Evolutionary conservation across 2,329 filamentous ascomycete species (phyloP).

Genomic region (Cladosporium halotolerans): DNA sequence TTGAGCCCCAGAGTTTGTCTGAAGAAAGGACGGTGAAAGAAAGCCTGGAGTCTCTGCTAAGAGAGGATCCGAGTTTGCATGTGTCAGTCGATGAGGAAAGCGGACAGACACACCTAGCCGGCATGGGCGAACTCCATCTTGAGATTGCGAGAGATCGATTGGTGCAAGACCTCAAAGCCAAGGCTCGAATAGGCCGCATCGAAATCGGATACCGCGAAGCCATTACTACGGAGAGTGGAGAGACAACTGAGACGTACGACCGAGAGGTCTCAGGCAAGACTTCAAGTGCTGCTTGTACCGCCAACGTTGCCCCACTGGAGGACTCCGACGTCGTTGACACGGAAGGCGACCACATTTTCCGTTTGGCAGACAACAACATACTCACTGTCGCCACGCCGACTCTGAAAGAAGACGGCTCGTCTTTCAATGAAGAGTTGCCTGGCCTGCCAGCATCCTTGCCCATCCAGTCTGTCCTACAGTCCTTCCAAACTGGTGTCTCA

Average conservation of each 20-base stretch:
- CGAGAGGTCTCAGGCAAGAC: constrained; percentile 72
- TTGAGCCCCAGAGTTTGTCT: constrained; percentile 71
- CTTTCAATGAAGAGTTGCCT: constrained; percentile 38
- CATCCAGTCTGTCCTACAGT: constrained; percentile 42
- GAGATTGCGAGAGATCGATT: constrained; percentile 88
- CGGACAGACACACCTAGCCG: constrained; percentile 85
- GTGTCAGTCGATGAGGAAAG: constrained; percentile 82
- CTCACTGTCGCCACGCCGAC: constrained; percentile 50
- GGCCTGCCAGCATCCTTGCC: constrained; percentile 51
- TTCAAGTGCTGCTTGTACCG: constrained; percentile 71
- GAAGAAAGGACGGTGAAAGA: constrained; percentile 76
- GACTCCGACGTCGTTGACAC: constrained; percentile 13
- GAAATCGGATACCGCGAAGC: constrained; percentile 94
- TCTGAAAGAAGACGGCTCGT: constrained; percentile 37
- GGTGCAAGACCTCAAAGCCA: constrained; percentile 81
- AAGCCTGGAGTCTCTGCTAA: constrained; percentile 67
- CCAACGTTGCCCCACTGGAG: constrained; percentile 56
- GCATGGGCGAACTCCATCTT: constrained; percentile 93
- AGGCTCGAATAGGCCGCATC: constrained; percentile 77
- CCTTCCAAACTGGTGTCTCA: constrained; percentile 70
- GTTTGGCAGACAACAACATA: constrained; percentile 62
- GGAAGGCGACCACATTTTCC: constrained; percentile 32
- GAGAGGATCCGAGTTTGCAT: constrained; percentile 88
- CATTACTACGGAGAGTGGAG: constrained; percentile 51
- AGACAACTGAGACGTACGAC: constrained; percentile 63